A percentile compares a stretch with the other conserved stretches of the same genome.
These are phyloP conservation scores for Nakazawaea ambrosiae DNA, from an alignment of 805 yeast genomes.

Conservation along the genomic window DNA sequence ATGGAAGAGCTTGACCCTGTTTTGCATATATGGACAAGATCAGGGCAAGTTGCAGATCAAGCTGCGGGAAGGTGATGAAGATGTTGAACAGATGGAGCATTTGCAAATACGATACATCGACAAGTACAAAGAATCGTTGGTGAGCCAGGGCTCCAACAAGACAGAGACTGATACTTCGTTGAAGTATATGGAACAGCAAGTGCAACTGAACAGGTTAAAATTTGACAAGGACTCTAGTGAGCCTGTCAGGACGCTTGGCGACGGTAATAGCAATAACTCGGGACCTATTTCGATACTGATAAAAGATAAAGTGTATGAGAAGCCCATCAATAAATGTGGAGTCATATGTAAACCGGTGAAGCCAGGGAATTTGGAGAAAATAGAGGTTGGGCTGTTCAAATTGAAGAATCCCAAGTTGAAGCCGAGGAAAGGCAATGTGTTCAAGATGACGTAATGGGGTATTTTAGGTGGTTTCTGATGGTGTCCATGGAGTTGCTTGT, in stretches of 20 bases:
- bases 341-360: constrained; percentile 20
- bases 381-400: background rate
- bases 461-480: too few species aligned
- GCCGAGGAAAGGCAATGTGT: constrained; percentile 10
- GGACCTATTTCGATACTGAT: constrained; percentile 1
- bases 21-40: constrained; percentile 53
- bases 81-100: constrained; percentile 22
- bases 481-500: too few species aligned
- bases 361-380: too few species aligned
- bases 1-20: constrained; percentile 66
- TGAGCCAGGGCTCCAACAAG: constrained; percentile 29
- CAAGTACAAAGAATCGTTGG: constrained; percentile 39
- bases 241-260: background rate
- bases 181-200: constrained; percentile 44
- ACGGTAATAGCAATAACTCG: background rate
- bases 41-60: constrained; percentile 50
- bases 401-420: constrained; percentile 5
- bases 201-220: constrained; percentile 29
- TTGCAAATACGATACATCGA: constrained; percentile 47
- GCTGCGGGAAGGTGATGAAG: constrained; percentile 26
- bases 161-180: constrained; percentile 40
- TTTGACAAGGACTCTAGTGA: background rate
- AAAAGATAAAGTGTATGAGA: constrained; percentile 7
- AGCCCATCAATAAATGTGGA: constrained; percentile 23
- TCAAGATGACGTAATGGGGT: constrained; percentile 3